A percentile compares a stretch with the other conserved stretches of the same genome.
Conservation (phyloP, 345 rosid species). For the Acer negundo region DNA sequence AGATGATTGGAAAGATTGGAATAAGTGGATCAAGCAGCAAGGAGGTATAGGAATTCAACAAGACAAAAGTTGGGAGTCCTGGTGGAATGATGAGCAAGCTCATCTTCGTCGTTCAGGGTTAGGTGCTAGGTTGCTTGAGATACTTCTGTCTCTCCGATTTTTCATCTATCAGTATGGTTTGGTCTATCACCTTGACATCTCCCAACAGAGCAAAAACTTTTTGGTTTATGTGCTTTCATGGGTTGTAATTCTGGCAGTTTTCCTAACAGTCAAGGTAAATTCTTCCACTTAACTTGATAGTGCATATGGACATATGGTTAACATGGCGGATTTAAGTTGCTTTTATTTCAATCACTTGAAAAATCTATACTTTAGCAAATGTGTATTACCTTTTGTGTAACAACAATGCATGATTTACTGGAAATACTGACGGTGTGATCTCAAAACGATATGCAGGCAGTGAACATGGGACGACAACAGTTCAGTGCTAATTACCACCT, state of each 20-base stretch:
- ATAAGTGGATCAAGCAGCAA: conserved; percentile 93
- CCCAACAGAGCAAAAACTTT: conserved; percentile 76
- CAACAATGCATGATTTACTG: not conserved
- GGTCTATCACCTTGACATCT: conserved; percentile 97
- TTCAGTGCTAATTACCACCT: conserved; percentile 79
- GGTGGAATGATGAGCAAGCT: conserved; percentile 95
- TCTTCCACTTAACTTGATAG: not conserved
- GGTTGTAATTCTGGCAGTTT: conserved; percentile 82
- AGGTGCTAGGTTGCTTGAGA: conserved; percentile 71
- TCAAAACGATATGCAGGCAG: conserved; percentile 58
- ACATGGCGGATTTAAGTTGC: not conserved
- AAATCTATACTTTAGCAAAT: not conserved
- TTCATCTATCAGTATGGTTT: conserved; percentile 95
- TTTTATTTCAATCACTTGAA: not conserved
- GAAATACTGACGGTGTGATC: conserved; percentile 11
- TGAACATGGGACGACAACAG: conserved; percentile 77
- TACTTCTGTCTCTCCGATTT: conserved; percentile 79
- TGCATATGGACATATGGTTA: not conserved
- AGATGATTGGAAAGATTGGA: conserved; percentile 98
- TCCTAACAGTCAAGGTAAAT: conserved; percentile 78
- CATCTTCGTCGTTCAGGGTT: conserved; percentile 77
- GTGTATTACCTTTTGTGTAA: not conserved
- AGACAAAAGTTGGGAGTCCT: conserved; percentile 97
- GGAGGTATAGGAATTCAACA: conserved; percentile 96
- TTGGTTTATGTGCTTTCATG: conserved; percentile 91